These are phyloP conservation scores for Fusarium subtropicale DNA, from an alignment of 2,329 filamentous ascomycete genomes.

Conservation along the genomic window DNA sequence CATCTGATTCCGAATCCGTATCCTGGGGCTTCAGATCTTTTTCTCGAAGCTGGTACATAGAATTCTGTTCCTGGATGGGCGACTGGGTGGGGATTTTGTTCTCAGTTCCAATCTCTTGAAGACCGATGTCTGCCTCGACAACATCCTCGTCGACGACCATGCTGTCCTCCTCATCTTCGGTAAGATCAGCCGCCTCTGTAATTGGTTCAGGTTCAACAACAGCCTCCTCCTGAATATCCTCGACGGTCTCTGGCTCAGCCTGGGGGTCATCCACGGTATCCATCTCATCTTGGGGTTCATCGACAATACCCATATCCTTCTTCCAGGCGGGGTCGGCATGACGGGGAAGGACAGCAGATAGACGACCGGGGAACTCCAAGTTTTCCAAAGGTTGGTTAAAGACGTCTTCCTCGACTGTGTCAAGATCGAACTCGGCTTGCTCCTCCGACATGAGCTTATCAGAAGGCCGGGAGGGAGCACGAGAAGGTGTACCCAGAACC, in stretches of 20 bases:
- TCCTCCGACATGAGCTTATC: conserved; percentile 55
- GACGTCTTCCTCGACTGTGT: conserved; percentile 47
- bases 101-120: conserved; percentile 13
- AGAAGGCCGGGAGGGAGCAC: conserved; percentile 48
- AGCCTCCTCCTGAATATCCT: not conserved
- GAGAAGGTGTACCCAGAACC: conserved; percentile 49
- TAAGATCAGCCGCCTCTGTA: conserved; percentile 22
- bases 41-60: conserved; percentile 57
- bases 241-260: not conserved
- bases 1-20: conserved; percentile 66
- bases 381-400: conserved; percentile 52
- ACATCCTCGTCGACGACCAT: conserved; percentile 44
- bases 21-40: conserved; percentile 60
- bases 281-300: conserved; percentile 42
- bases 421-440: conserved; percentile 39
- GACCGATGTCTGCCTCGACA: conserved; percentile 24
- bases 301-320: conserved; percentile 50
- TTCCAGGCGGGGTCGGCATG: conserved; percentile 55
- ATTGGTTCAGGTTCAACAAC: not conserved
- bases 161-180: conserved; percentile 34
- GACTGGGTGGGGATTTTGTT: conserved; percentile 25
- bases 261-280: conserved; percentile 6
- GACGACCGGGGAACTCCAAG: conserved; percentile 58
- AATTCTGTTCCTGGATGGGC: conserved; percentile 35
- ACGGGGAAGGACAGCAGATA: conserved; percentile 60